These are phyloP conservation scores for Brassica nigra DNA, from an alignment of 345 rosid genomes.

Conservation along the genomic window DNA sequence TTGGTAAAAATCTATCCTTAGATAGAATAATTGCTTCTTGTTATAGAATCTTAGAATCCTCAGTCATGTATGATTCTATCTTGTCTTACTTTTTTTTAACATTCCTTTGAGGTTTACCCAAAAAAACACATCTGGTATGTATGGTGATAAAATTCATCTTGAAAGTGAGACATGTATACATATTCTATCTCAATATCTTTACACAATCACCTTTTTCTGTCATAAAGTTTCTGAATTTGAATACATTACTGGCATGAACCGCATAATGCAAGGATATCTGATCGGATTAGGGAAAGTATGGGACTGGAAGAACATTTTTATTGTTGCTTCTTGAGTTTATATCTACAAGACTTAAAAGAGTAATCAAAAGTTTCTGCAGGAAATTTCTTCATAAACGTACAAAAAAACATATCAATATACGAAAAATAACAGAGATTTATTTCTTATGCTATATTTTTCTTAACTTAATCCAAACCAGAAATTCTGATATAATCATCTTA, in stretches of 20 bases:
- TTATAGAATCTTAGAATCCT: too few species aligned
- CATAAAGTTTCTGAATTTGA: not conserved
- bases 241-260: not conserved
- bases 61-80: too few species aligned
- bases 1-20: too few species aligned
- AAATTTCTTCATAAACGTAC: constrained; percentile 3
- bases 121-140: not conserved
- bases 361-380: constrained; percentile 1
- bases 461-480: not conserved
- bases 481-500: too few species aligned
- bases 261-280: constrained; percentile 3
- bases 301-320: constrained; percentile 18
- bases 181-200: not conserved
- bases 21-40: too few species aligned
- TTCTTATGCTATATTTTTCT: not conserved
- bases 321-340: constrained; percentile 11
- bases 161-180: too few species aligned
- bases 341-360: not conserved
- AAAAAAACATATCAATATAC: not conserved
- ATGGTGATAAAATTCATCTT: not conserved
- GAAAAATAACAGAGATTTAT: constrained; percentile 23
- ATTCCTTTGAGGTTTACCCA: not conserved
- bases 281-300: not conserved
- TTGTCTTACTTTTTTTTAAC: not conserved
- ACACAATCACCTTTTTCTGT: not conserved